phyloP scores from a whole-genome alignment of 768 basidiomycete species.

The Kwoniella heveanensis region DNA sequence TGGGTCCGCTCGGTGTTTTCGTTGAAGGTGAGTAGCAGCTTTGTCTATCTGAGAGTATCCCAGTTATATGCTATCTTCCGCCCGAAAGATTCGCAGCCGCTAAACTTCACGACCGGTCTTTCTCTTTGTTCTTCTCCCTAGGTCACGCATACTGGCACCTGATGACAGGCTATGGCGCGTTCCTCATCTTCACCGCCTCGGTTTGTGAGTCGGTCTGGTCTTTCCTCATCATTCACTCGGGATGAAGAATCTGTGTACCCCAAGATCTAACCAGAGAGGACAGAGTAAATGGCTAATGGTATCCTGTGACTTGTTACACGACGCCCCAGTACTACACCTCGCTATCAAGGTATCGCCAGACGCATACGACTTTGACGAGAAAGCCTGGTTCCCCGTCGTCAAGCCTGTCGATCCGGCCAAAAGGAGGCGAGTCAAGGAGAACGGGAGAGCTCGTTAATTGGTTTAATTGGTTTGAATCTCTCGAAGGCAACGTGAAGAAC shows the following conservation, averaged over 20 bases:
- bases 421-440: slow-evolving; percentile 1
- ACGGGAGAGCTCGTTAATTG: background rate
- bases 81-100: too few species aligned
- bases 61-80: too few species aligned
- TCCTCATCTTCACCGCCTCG: slow-evolving; percentile 43
- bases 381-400: slow-evolving; percentile 34
- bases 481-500: too few species aligned
- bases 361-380: slow-evolving; percentile 30
- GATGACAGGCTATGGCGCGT: slow-evolving; percentile 47
- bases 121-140: background rate
- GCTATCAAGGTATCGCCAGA: slow-evolving; percentile 36
- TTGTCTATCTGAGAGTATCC: background rate
- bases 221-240: background rate
- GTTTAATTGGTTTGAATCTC: too few species aligned
- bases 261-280: too few species aligned
- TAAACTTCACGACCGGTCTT: too few species aligned
- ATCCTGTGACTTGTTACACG: too few species aligned
- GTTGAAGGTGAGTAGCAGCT: slow-evolving; percentile 40
- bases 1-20: slow-evolving; percentile 39
- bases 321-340: slow-evolving; percentile 35
- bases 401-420: background rate
- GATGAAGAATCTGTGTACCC: too few species aligned
- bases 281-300: too few species aligned
- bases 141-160: slow-evolving; percentile 53
- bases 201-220: slow-evolving; percentile 36